phyloP scores from a whole-genome alignment of 2,329 filamentous ascomycete species.

The Venturia nashicola region DNA sequence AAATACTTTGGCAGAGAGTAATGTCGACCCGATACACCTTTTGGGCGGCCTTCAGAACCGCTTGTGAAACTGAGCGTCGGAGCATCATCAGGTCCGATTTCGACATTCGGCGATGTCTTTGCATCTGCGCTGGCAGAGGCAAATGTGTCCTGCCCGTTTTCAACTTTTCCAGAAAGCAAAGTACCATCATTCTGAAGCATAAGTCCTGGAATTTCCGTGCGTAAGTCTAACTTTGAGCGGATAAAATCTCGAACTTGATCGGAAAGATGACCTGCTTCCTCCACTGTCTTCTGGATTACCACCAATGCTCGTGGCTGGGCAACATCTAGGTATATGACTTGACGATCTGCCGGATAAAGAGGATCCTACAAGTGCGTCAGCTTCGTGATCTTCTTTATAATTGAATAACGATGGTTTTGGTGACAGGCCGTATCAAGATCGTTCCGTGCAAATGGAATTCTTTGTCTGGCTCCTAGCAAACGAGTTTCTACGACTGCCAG shows the following conservation, averaged over 20 bases:
- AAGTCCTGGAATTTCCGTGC: conserved; percentile 63
- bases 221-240: conserved; percentile 56
- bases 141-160: conserved; percentile 56
- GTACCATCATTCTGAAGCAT: conserved; percentile 58
- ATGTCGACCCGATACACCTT: conserved; percentile 79
- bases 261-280: conserved; percentile 53
- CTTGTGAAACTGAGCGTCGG: conserved; percentile 54
- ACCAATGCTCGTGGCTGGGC: conserved; percentile 62
- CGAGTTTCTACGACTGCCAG: background rate
- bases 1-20: conserved; percentile 80
- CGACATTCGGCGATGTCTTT: conserved; percentile 50
- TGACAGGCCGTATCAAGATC: background rate
- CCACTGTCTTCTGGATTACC: conserved; percentile 57
- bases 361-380: conserved; percentile 40
- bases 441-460: background rate
- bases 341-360: conserved; percentile 66
- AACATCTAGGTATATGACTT: conserved; percentile 74
- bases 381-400: background rate
- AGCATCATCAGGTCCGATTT: conserved; percentile 76
- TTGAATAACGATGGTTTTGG: background rate
- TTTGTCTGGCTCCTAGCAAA: background rate
- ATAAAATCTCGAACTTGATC: conserved; percentile 55
- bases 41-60: conserved; percentile 67
- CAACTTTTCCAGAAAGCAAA: conserved; percentile 52
- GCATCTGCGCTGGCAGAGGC: conserved; percentile 39